These are phyloP conservation scores for Wickerhamomyces sydowiorum DNA, from an alignment of 805 yeast species.

Conservation along the genomic window DNA sequence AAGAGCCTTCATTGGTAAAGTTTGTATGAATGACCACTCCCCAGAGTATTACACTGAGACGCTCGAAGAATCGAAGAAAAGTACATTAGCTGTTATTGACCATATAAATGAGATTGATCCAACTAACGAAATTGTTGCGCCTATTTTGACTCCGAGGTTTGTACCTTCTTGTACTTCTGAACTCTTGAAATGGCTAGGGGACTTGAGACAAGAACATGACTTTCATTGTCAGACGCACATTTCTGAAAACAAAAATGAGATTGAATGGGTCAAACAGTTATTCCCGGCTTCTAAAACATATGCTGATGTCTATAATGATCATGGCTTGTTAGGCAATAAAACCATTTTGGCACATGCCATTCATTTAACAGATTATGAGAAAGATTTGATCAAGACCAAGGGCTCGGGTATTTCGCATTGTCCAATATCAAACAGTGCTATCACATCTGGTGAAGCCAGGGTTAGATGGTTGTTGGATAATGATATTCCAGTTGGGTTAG, in stretches of 20 bases:
- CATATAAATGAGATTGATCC: conserved; percentile 54
- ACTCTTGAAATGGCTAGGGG: conserved; percentile 59
- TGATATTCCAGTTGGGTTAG: conserved; percentile 72
- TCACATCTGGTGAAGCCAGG: conserved; percentile 88
- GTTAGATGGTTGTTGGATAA: conserved; percentile 61
- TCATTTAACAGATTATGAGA: conserved; percentile 64
- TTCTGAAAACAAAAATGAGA: conserved; percentile 74
- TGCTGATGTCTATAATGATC: conserved; percentile 70
- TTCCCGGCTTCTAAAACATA: conserved; percentile 71
- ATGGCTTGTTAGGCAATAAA: conserved; percentile 50
- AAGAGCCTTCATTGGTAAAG: conserved; percentile 87
- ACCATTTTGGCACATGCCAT: conserved; percentile 90
- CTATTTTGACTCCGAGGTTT: conserved; percentile 88
- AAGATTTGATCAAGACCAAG: conserved; percentile 44
- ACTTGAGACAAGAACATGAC: conserved; percentile 38
- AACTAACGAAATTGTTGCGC: conserved; percentile 45
- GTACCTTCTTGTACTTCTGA: conserved; percentile 80
- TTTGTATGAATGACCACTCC: conserved; percentile 85
- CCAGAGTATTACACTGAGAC: conserved; percentile 68
- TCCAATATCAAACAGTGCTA: conserved; percentile 84
- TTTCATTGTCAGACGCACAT: conserved; percentile 86
- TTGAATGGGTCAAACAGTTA: conserved; percentile 61
- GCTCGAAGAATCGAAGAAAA: conserved; percentile 43
- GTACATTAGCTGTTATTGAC: conserved; percentile 51
- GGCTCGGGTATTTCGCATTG: conserved; percentile 83